Evolutionary conservation across 2,329 filamentous ascomycete species (phyloP).

Genomic region (Fusarium coicis): DNA sequence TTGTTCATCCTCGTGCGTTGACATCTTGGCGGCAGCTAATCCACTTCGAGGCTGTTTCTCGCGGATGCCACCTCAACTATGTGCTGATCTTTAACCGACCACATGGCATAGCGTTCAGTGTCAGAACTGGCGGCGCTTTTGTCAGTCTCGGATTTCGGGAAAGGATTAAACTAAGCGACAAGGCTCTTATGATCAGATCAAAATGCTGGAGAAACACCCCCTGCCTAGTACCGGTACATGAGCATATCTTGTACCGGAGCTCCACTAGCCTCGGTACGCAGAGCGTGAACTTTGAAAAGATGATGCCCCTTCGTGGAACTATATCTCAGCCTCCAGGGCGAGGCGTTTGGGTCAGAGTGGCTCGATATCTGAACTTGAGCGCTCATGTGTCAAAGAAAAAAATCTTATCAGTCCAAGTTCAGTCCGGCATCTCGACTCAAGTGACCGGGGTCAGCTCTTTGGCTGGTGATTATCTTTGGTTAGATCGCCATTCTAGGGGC

Average conservation of each 20-base stretch:
- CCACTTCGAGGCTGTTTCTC: constrained; percentile 9
- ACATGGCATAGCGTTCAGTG: constrained; percentile 5
- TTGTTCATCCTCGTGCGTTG: constrained; percentile 1
- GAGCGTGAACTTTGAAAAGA: constrained; percentile 12
- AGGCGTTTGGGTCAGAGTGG: constrained; percentile 6
- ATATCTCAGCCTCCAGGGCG: constrained; percentile 9
- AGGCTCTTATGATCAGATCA: constrained; percentile 12
- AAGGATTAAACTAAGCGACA: not conserved
- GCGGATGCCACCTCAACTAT: not conserved
- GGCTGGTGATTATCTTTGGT: not conserved
- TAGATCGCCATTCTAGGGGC: constrained; percentile 2
- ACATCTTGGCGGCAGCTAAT: constrained; percentile 14
- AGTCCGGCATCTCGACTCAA: not conserved
- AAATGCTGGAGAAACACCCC: constrained; percentile 7
- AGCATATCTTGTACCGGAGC: constrained; percentile 7
- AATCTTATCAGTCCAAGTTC: not conserved
- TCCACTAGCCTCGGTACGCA: constrained; percentile 33
- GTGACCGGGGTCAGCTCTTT: not conserved
- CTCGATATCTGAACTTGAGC: not conserved
- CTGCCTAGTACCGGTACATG: constrained; percentile 6
- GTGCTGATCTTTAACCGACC: constrained; percentile 7
- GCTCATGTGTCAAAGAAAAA: not conserved
- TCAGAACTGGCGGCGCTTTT: constrained; percentile 7
- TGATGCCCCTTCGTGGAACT: constrained; percentile 15
- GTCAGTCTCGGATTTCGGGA: not conserved